Evolutionary conservation across 1,284 basidiomycete genomes (phyloP).

Genomic region (Hemileia vastatrix): DNA sequence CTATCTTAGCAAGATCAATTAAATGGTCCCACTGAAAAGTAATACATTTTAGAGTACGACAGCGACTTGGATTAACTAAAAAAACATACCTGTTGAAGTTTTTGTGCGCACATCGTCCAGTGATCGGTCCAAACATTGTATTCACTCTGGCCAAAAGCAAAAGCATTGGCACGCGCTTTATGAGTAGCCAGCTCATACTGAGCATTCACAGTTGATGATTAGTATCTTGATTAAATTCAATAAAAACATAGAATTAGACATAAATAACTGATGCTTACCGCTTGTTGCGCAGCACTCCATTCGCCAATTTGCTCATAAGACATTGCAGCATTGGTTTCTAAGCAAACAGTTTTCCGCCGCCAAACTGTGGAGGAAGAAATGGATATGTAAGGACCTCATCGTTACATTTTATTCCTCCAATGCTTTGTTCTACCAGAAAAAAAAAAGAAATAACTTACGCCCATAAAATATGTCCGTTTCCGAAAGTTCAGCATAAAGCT

Average conservation of each 20-base stretch:
- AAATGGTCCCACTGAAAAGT: constrained; percentile 74
- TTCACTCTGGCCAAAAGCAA: constrained; percentile 89
- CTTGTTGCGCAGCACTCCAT: constrained; percentile 83
- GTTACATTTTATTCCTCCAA: no score
- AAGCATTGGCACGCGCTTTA: constrained; percentile 67
- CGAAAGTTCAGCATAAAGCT: constrained; percentile 86
- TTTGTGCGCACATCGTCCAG: constrained; percentile 92
- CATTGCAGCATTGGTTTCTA: constrained; percentile 84
- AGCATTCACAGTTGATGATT: neutral
- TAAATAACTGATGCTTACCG: constrained; percentile 36
- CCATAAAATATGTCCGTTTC: constrained; percentile 99
- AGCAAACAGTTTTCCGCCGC: constrained; percentile 74
- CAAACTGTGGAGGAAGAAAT: no score
- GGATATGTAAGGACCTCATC: no score
- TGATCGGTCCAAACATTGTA: constrained; percentile 99
- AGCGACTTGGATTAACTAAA: neutral
- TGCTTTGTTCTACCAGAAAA: no score
- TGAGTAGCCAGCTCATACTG: constrained; percentile 80
- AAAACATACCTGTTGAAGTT: constrained; percentile 59
- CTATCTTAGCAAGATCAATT: constrained; percentile 79
- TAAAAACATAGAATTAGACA: neutral
- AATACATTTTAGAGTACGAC: neutral
- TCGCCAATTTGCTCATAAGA: constrained; percentile 95
- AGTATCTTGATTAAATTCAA: neutral
- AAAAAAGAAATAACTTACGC: constrained; percentile 25